Evolutionary conservation across 805 yeast genomes (phyloP), one percentile per base, ranked within the genome.

Genomic region (Wickerhamiella occidentalis): DNA sequence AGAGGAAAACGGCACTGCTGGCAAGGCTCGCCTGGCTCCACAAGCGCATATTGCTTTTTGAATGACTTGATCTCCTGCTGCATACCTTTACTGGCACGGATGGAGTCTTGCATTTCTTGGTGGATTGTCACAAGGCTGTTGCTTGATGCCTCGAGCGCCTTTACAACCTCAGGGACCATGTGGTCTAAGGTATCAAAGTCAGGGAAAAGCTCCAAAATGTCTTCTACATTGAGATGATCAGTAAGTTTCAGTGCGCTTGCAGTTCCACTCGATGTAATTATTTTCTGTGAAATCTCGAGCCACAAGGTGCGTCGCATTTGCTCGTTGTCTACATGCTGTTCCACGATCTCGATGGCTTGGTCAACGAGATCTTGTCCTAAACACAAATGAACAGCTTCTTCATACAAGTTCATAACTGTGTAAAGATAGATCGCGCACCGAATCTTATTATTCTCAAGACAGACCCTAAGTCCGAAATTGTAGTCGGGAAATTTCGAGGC

Each of bases 21-120:
- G 66, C 98, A 92, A 0, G 90, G 75, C 54, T 81, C 92, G 1
- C 92, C 94, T 0, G 95, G 87, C 57, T 83, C 82, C 17, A 90
- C 73, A 0, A 81, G 71, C 35, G 79, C 79, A 54, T 77, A 80
- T 5, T 80, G 72, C 40, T 76, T 70, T 19, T 64, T 62, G 53
- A 65, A 60, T 35, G 72, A 70, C 26, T 70, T 66, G 36, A 87
- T 77, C 56, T 85, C 83, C 1, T 65, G 59, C 36, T 77, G 75
- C 44, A 90, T 76, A 33, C 74, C 76, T 18, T 74, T 69, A 40
- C 66, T 78, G 26, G 85, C 80, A 1, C 63, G 56, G 15, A 86
- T 67, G 0, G 95, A 82, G 17, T 78, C 80, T 40, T 76, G 76
- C 81, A 90, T 90, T 51, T 86, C 95, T 17, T 69, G 61, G 1